These are phyloP conservation scores for Vicia faba DNA, from an alignment of 306 rosid genomes.

Conservation along the genomic window DNA sequence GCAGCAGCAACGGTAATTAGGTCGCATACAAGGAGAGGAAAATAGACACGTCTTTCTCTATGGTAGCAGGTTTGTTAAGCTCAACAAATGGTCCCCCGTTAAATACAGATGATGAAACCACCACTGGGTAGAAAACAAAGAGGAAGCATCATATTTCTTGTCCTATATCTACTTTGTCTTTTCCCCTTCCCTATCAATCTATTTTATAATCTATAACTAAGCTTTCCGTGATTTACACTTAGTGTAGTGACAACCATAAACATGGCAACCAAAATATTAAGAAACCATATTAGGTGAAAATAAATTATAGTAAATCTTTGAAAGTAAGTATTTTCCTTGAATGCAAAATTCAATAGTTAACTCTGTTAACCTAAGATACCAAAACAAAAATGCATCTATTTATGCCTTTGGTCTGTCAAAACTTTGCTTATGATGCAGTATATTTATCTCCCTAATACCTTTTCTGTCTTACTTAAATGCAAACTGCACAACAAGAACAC, in stretches of 20 bases:
- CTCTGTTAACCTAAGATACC: neutral
- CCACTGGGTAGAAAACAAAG: slow-evolving; percentile 33
- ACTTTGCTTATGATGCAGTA: neutral
- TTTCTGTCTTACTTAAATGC: neutral
- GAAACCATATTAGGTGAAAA: neutral
- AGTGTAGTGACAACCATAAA: neutral
- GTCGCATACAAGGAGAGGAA: slow-evolving; percentile 16
- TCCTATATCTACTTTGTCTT: slow-evolving; percentile 4
- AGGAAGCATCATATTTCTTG: slow-evolving; percentile 25
- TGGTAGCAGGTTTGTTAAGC: slow-evolving; percentile 33
- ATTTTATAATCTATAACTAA: neutral
- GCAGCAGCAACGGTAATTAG: slow-evolving; percentile 16
- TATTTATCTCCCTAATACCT: neutral
- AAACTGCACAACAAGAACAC: neutral
- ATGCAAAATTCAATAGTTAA: neutral
- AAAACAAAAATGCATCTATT: neutral
- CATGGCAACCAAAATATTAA: neutral
- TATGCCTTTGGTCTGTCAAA: neutral
- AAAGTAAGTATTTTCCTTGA: neutral
- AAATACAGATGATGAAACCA: slow-evolving; percentile 16
- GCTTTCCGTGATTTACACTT: neutral
- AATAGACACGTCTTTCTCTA: slow-evolving; percentile 10
- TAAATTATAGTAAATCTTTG: neutral
- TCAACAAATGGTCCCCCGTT: slow-evolving; percentile 38
- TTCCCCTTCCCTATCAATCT: neutral